Evolutionary conservation across 2,329 filamentous ascomycete species (phyloP).

Genomic region (Aspergillus aculeatus): DNA sequence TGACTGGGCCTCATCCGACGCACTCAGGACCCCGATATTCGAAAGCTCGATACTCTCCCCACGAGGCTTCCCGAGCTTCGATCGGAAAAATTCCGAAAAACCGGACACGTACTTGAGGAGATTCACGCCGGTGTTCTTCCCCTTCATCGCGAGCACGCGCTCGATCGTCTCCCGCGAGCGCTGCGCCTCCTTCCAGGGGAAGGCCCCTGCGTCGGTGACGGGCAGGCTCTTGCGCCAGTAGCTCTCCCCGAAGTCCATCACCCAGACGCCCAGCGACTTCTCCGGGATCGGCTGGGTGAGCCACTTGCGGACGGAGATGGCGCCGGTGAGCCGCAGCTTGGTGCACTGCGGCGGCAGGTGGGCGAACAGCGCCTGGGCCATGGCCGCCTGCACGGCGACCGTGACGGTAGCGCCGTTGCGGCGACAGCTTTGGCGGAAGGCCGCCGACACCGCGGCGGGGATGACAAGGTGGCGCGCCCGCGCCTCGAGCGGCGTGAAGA

Average conservation of each 20-base stretch:
- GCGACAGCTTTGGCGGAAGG: slow-evolving; percentile 35
- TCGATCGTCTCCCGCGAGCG: slow-evolving; percentile 33
- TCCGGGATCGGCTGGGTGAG: slow-evolving; percentile 35
- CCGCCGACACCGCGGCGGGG: slow-evolving; percentile 27
- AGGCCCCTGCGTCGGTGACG: slow-evolving; percentile 5
- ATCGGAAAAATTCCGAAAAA: slow-evolving; percentile 36
- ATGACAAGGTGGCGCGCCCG: slow-evolving; percentile 35
- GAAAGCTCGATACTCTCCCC: slow-evolving; percentile 46
- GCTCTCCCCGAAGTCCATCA: slow-evolving; percentile 35
- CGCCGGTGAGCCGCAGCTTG: slow-evolving; percentile 31
- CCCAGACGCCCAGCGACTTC: slow-evolving; percentile 39
- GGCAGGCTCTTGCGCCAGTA: slow-evolving; percentile 26
- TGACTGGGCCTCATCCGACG: neutral
- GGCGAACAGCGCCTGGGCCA: slow-evolving; percentile 40
- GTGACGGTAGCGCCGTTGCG: slow-evolving; percentile 43
- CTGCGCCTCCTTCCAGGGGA: slow-evolving; percentile 37
- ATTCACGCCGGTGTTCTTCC: slow-evolving; percentile 35
- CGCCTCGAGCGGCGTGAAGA: slow-evolving; percentile 23
- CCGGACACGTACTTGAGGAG: slow-evolving; percentile 44
- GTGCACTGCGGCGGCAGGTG: slow-evolving; percentile 32
- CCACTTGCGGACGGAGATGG: slow-evolving; percentile 42
- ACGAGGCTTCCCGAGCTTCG: slow-evolving; percentile 41
- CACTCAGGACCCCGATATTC: slow-evolving; percentile 44
- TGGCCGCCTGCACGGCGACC: slow-evolving; percentile 38
- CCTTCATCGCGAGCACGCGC: slow-evolving; percentile 25